These are phyloP conservation scores for Sugiyamaella floridensis DNA, from an alignment of 805 yeast species.

Conservation along the genomic window DNA sequence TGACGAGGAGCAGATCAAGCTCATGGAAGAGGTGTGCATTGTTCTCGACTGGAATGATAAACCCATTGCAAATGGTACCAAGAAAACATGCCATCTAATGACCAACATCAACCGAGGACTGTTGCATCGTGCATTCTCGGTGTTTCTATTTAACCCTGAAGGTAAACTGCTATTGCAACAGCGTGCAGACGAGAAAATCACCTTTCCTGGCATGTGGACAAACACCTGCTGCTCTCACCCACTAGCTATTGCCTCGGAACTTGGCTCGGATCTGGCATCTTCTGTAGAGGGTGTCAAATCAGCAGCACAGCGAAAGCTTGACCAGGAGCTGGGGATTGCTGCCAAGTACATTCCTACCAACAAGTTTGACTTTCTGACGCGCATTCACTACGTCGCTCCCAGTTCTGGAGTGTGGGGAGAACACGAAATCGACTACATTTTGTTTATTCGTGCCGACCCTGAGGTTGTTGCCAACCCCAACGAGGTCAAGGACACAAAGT, in stretches of 20 bases:
- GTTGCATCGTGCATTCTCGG: conserved; percentile 92
- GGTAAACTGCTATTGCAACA: conserved; percentile 81
- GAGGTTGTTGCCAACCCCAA: conserved; percentile 53
- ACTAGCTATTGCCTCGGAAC: conserved; percentile 70
- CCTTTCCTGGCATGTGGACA: conserved; percentile 97
- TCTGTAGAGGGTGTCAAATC: conserved; percentile 72
- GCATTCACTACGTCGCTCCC: conserved; percentile 90
- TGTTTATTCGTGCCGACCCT: conserved; percentile 59
- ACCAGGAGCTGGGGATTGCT: conserved; percentile 87
- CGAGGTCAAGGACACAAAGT: conserved; percentile 77
- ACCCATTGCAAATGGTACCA: conserved; percentile 91
- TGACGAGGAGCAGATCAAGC: conserved; percentile 85
- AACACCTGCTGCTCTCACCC: conserved; percentile 99
- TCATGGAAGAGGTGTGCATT: conserved; percentile 96
- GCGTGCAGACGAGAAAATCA: conserved; percentile 93
- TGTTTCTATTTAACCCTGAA: conserved; percentile 78
- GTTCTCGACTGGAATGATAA: conserved; percentile 81
- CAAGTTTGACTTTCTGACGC: conserved; percentile 73
- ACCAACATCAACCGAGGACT: conserved; percentile 77
- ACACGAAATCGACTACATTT: conserved; percentile 93
- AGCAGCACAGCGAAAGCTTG: conserved; percentile 89
- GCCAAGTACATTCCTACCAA: conserved; percentile 47
- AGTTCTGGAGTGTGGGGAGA: conserved; percentile 87
- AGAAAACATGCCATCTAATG: conserved; percentile 79
- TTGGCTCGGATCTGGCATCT: conserved; percentile 54